Evolutionary conservation across 192 early-diverging fungal species (phyloP).

Genomic region (Podila epigama): DNA sequence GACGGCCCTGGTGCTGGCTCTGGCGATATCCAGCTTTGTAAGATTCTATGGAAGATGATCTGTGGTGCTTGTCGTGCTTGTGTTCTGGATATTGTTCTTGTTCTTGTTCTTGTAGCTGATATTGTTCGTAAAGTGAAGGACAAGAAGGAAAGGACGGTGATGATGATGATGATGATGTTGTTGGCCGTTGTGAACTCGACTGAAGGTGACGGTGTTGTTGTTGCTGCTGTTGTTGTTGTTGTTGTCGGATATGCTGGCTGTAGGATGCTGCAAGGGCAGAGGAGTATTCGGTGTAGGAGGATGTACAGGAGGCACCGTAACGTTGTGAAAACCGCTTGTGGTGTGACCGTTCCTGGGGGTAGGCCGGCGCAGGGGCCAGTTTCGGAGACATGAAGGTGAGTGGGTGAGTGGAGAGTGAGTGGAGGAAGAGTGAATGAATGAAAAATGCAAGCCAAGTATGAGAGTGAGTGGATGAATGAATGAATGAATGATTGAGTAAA

Average conservation of each 20-base stretch:
- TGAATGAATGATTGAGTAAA: background rate
- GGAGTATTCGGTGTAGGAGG: conserved; percentile 36
- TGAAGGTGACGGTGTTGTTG: background rate
- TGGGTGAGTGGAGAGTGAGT: background rate
- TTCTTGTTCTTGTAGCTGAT: background rate
- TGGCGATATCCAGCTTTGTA: background rate
- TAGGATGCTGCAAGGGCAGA: conserved; percentile 36
- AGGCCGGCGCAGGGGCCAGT: conserved; percentile 10
- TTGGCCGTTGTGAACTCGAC: too few relatives aligned
- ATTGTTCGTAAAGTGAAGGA: too few relatives aligned
- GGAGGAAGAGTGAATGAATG: background rate
- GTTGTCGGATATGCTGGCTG: conserved; percentile 1
- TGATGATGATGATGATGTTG: background rate
- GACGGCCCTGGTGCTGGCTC: too few relatives aligned
- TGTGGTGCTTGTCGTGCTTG: background rate
- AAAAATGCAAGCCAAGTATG: background rate
- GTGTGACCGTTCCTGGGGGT: conserved; percentile 16
- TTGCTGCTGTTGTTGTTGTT: background rate
- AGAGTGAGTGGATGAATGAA: background rate
- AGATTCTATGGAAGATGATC: background rate
- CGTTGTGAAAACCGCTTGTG: conserved; percentile 27
- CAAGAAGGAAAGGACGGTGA: too few relatives aligned
- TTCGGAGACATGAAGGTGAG: background rate
- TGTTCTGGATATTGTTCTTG: background rate
- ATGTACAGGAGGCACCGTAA: conserved; percentile 17